Conservation (phyloP, 352 stramenopile genomes). For the Phytophthora pseudosyringae region DNA sequence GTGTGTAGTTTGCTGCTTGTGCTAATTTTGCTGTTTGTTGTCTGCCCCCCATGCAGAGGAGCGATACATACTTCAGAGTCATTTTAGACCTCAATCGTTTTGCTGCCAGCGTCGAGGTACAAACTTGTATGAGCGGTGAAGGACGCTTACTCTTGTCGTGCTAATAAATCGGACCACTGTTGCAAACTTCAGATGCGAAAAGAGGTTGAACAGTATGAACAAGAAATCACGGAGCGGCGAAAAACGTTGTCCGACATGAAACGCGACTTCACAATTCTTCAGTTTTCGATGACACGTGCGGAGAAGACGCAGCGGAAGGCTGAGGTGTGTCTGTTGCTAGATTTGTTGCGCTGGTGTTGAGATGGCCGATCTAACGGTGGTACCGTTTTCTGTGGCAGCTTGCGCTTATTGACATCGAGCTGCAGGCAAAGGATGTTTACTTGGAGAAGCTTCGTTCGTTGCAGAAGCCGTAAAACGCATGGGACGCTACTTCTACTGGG, state of each 20-base stretch:
- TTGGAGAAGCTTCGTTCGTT: conserved; percentile 60
- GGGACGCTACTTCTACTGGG: background rate
- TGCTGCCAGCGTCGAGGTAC: conserved; percentile 60
- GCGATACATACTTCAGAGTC: conserved; percentile 60
- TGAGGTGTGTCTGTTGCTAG: conserved; percentile 44
- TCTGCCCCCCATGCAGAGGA: conserved; percentile 39
- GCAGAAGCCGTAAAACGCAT: conserved; percentile 29
- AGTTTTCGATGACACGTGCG: conserved; percentile 52
- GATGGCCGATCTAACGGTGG: conserved; percentile 1
- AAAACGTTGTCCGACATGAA: conserved; percentile 40
- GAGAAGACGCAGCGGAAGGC: conserved; percentile 58
- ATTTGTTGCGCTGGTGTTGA: background rate
- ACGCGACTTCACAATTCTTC: conserved; percentile 53
- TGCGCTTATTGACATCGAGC: conserved; percentile 68
- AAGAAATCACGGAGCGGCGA: conserved; percentile 58
- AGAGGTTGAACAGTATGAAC: conserved; percentile 64
- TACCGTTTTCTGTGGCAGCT: conserved; percentile 40
- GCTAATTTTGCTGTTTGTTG: conserved; percentile 9
- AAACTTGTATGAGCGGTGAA: background rate
- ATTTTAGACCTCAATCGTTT: conserved; percentile 72
- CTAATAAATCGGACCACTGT: background rate
- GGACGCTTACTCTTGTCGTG: background rate
- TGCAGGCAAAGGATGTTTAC: conserved; percentile 75
- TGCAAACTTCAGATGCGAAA: conserved; percentile 45
- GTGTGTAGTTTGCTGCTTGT: background rate